These are phyloP conservation scores for Funneliformis geosporum DNA, from an alignment of 192 early-diverging fungal species.

Conservation along the genomic window DNA sequence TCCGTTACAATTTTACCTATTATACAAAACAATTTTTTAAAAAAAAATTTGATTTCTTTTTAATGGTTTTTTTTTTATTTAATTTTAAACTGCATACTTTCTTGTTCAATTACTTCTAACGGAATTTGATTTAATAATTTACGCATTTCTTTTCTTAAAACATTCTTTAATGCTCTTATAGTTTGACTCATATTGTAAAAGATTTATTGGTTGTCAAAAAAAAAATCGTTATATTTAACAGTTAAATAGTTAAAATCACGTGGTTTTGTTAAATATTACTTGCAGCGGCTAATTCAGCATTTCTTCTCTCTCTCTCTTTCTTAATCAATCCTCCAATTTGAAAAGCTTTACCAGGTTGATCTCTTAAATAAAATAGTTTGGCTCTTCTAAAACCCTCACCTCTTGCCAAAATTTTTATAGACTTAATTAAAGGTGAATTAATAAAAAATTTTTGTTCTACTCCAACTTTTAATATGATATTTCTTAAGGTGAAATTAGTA, in stretches of 20 bases:
- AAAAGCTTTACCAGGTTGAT: constrained; percentile 75
- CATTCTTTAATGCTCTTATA: not conserved
- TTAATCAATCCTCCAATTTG: constrained; percentile 46
- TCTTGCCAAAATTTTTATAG: constrained; percentile 62
- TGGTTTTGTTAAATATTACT: too few relatives aligned
- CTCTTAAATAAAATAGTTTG: constrained; percentile 76
- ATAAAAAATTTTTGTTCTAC: constrained; percentile 74
- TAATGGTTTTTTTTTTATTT: not conserved
- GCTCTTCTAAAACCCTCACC: constrained; percentile 66
- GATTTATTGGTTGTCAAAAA: too few relatives aligned
- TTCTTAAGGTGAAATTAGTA: constrained; percentile 76
- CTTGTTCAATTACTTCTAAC: not conserved
- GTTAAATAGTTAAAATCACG: too few relatives aligned
- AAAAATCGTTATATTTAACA: too few relatives aligned
- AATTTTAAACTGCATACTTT: constrained; percentile 4
- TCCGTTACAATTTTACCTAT: constrained; percentile 42
- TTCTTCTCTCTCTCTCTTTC: constrained; percentile 9
- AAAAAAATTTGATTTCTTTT: not conserved
- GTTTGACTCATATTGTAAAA: not conserved
- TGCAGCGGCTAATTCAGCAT: not conserved
- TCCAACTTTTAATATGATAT: constrained; percentile 73
- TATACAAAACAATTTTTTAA: not conserved
- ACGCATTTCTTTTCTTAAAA: constrained; percentile 28
- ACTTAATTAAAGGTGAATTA: constrained; percentile 77
- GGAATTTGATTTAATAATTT: constrained; percentile 6